Base-by-base conservation (phyloP, 2,329 filamentous ascomycete species). In the Mariannaea elegans region DNA sequence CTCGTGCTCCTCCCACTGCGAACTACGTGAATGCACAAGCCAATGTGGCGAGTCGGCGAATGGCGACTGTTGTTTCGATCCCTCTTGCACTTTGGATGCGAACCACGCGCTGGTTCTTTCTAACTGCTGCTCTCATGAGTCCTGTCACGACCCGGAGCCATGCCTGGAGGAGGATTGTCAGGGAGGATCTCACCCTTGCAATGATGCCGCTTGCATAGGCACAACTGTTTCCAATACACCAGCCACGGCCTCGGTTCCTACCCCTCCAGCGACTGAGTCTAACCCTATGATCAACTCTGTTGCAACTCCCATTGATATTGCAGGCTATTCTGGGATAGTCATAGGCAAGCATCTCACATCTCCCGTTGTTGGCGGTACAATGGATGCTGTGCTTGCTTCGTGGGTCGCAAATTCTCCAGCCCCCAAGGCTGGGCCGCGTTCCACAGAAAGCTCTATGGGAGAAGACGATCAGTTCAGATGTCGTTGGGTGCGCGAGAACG, bases 1-100 rank as follows among this genome's bases (percentile, higher is more conserved):
- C 67, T 71, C 46, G 71, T 78, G 76, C 65, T 72, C 67, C 59
- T 76, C 75, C 16, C 67, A 73, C 12, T 79, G 77, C 52, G 74
- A 60, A 24, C 2, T 12, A 10, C 39, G 47, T 51, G 63, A 66
- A 42, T 78, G 76, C 46, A 66, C 69, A 36, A 75, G 73, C 62
- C 68, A 78, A 41, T 79, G 75, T 13, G 46, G 42, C 13, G 41
- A 55, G n/a, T 36, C 23, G 2, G n/a, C 18, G 12, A 24, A 38
- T 10, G 72, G 63, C 46, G 68, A 77, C 42, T 75, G 75, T 48
- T 80, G 78, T 56, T 72, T 73, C 24, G 74, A 77, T 51, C 70
- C 72, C 31, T 68, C 71, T 7, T 79, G 77, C 62, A 64, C 65
- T 18, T 65, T 72, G 24, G 69, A 63, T 51, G 69, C 60, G 14